Percentiles rank a stretch among this genome's conserved stretches.
These are phyloP conservation scores for Globisporangium nunn DNA, from an alignment of 352 stramenopile species.

Conservation along the genomic window DNA sequence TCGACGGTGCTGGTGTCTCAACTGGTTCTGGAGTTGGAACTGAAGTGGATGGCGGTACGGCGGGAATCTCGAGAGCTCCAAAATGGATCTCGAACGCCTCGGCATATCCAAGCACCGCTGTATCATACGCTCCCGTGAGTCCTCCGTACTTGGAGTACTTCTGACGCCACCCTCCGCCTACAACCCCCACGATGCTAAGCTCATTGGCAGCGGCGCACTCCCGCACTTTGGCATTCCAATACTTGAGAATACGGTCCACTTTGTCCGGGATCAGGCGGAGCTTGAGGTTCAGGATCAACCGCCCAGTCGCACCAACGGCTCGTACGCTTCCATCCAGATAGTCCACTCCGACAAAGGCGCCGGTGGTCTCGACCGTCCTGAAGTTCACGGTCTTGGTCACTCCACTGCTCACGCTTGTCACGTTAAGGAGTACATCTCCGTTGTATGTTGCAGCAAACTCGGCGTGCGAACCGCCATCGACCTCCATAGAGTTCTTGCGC, in stretches of 20 bases:
- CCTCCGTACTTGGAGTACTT: conserved; percentile 12
- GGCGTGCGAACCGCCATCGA: conserved; percentile 22
- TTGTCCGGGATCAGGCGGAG: conserved; percentile 17
- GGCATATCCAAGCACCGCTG: conserved; percentile 18
- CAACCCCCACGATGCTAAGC: conserved; percentile 15
- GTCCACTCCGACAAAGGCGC: conserved; percentile 17
- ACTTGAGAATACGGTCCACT: conserved; percentile 9
- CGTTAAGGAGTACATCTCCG: conserved; percentile 14
- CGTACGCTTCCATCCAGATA: conserved; percentile 13
- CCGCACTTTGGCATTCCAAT: conserved; percentile 5
- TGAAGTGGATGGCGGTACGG: conserved; percentile 4
- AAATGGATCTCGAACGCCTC: conserved; percentile 22
- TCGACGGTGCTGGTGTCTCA: not conserved
- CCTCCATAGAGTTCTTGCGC: conserved; percentile 17
- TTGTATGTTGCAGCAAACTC: conserved; percentile 19
- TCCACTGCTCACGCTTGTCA: conserved; percentile 11
- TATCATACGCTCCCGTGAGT: conserved; percentile 6
- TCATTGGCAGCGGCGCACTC: conserved; percentile 17
- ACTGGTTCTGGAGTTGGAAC: not conserved
- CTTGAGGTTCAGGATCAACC: conserved; percentile 13
- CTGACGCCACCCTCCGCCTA: conserved; percentile 22
- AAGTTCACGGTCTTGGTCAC: conserved; percentile 21
- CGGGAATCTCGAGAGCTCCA: conserved; percentile 1
- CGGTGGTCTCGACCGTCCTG: conserved; percentile 18
- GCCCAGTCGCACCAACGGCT: conserved; percentile 12